Evolutionary conservation across 257 asterid species (phyloP), one percentile per base, ranked within the genome.

Genomic region (Penstemon eatonii): DNA sequence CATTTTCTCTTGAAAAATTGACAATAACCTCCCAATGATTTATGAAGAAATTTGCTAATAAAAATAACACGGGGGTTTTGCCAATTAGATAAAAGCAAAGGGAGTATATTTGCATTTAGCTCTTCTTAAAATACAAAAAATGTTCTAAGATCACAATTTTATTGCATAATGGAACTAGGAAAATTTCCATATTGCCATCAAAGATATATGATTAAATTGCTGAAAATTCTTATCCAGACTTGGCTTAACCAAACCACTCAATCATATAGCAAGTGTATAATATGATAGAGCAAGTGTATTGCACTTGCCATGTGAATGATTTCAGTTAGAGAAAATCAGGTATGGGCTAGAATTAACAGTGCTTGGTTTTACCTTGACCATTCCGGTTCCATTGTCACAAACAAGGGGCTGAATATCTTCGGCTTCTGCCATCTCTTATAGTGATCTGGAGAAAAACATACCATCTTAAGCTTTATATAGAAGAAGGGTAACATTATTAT

Each of bases 311-410:
- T 25, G 33, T 25, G 33, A 25, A 25, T 25, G 33, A 25, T 25
- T 25, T 25, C 2, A 25, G 33, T 25, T 25, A 25, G 33, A 2
- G 33, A 25, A 25, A 25, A 25, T 1, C 2, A 25, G 33, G 33
- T 25, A 1, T 25, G 33, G 33, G 33, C 33, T 25, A 25, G 33
- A 25, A 25, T 33, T 36, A 44, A 36, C 8, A 37, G 19, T 51
- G 68, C 54, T 58, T 46, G 7, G 7, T 60, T 10, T 64, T 73
- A 82, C 86, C 86, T 82, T 82, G 74, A 82, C 86, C 86, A 82
- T 82, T 82, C 86, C 86, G 7, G 86, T 82, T 73, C 86, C 86
- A 82, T 82, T 82, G 79, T 82, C 86, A 43, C 86, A 82, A 41
- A 82, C 86, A 60, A 82, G 84, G 73, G 86, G 86, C 73, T 78